phyloP scores from a whole-genome alignment of 345 rosid genomes.

The Salix suchowensis region DNA sequence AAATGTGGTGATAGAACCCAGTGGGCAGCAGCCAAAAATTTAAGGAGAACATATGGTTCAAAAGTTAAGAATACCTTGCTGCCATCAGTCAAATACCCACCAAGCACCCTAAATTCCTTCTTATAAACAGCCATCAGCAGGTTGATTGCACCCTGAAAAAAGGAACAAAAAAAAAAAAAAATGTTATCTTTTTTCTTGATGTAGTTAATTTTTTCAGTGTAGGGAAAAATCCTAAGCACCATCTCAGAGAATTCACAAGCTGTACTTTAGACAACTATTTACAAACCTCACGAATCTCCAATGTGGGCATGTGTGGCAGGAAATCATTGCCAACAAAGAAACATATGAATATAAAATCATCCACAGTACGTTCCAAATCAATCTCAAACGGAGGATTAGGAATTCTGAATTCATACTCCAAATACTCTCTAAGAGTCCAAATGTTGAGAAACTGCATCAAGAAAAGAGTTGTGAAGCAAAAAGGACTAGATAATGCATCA shows the following conservation, averaged over 20 bases:
- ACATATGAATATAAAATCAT: slow-evolving; percentile 94
- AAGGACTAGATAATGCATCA: neutral
- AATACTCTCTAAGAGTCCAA: slow-evolving; percentile 91
- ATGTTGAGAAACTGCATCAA: slow-evolving; percentile 74
- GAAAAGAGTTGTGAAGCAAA: neutral
- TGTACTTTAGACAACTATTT: neutral
- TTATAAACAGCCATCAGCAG: slow-evolving; percentile 78
- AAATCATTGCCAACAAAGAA: slow-evolving; percentile 98
- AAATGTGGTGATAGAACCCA: neutral
- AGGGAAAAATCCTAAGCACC: neutral
- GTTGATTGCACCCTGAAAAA: slow-evolving; percentile 85
- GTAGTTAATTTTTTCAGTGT: neutral
- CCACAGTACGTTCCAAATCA: slow-evolving; percentile 69
- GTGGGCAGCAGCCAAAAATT: neutral
- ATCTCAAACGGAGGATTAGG: slow-evolving; percentile 46
- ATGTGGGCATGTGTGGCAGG: slow-evolving; percentile 95
- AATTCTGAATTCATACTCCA: slow-evolving; percentile 72
- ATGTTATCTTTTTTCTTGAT: neutral
- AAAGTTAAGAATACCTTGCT: slow-evolving; percentile 52
- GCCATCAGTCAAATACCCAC: slow-evolving; percentile 66
- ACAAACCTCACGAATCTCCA: slow-evolving; percentile 97
- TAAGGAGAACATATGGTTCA: neutral
- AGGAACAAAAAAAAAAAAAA: neutral
- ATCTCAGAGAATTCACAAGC: neutral
- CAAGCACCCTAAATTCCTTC: slow-evolving; percentile 61